Conservation (phyloP, 2,329 filamentous ascomycete genomes). For the Hypomyces rosellus region DNA sequence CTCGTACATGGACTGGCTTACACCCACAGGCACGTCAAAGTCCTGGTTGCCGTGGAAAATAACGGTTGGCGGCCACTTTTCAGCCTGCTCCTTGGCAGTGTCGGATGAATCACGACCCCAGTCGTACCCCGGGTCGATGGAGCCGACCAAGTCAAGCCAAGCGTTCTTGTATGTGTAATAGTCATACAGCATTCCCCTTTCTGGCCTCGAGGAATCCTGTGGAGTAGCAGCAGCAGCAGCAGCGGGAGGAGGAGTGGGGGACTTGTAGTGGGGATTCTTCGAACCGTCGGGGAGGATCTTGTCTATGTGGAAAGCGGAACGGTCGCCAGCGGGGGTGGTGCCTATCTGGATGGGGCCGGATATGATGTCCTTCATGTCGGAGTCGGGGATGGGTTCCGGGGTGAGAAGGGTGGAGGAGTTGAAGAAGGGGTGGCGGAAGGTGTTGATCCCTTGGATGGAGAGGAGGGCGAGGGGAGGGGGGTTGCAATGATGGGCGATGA, state of each 20-base stretch:
- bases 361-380: constrained; percentile 19
- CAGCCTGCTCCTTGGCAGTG: constrained; percentile 10
- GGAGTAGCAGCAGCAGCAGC: too few relatives aligned
- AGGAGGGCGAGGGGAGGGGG: constrained; percentile 27
- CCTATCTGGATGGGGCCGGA: constrained; percentile 20
- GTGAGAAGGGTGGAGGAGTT: constrained; percentile 26
- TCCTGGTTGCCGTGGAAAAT: constrained; percentile 28
- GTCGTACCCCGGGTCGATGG: constrained; percentile 26
- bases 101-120: constrained; percentile 17
- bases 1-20: constrained; percentile 23
- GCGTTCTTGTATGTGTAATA: constrained; percentile 28
- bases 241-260: constrained; percentile 3
- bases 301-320: constrained; percentile 19
- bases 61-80: constrained; percentile 27
- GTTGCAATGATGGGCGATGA: constrained; percentile 23
- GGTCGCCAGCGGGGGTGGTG: constrained; percentile 10
- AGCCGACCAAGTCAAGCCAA: constrained; percentile 21
- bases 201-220: background rate
- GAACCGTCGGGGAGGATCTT: constrained; percentile 21
- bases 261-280: constrained; percentile 19
- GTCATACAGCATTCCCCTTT: constrained; percentile 24
- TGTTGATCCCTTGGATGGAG: constrained; percentile 30
- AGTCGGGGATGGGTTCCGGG: constrained; percentile 20
- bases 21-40: constrained; percentile 21
- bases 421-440: constrained; percentile 31